Conservation (phyloP, 805 yeast genomes). For the Lachancea waltii region DNA sequence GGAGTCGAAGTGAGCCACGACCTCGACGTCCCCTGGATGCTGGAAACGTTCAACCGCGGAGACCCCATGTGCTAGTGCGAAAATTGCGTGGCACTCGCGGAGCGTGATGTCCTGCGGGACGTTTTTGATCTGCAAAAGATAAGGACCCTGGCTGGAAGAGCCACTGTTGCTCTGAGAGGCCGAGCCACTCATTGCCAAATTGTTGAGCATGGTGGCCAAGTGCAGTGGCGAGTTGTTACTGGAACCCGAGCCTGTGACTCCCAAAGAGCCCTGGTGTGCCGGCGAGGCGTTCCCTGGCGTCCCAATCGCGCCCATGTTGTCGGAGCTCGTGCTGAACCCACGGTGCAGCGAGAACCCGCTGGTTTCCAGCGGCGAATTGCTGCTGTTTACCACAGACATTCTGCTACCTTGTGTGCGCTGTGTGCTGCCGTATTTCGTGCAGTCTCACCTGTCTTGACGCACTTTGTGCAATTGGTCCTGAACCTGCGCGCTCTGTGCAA, state of each 20-base stretch:
- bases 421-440: not conserved
- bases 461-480: not conserved
- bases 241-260: constrained; percentile 10
- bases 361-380: constrained; percentile 7
- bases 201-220: constrained; percentile 27
- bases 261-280: constrained; percentile 12
- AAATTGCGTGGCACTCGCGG: constrained; percentile 62
- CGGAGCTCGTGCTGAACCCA: constrained; percentile 20
- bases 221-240: constrained; percentile 23
- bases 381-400: constrained; percentile 10
- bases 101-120: constrained; percentile 56
- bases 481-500: too few relatives aligned
- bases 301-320: constrained; percentile 13
- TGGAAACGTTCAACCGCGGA: constrained; percentile 43
- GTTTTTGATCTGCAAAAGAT: constrained; percentile 42
- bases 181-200: constrained; percentile 18
- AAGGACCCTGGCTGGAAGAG: constrained; percentile 16
- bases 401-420: not conserved
- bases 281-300: constrained; percentile 22
- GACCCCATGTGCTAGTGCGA: constrained; percentile 64
- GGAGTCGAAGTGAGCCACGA: constrained; percentile 42
- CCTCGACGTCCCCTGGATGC: constrained; percentile 13
- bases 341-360: constrained; percentile 11
- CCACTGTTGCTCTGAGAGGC: constrained; percentile 11
- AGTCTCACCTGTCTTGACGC: not conserved